These are phyloP conservation scores for Begonia loranthoides DNA, from an alignment of 306 rosid genomes.

Conservation along the genomic window DNA sequence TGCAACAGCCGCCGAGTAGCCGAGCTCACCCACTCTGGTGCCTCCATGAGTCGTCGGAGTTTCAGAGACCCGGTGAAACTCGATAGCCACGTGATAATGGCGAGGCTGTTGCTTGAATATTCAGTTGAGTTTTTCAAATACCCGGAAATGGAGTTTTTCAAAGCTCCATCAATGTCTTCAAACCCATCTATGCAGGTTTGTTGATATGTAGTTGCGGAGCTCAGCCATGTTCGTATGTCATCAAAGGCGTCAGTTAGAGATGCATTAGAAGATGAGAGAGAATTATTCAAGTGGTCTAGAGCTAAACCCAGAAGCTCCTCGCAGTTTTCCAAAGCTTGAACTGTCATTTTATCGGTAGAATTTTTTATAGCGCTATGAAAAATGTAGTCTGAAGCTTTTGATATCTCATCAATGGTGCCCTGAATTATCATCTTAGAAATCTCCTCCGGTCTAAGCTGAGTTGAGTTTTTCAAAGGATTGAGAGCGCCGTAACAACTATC, in stretches of 20 bases:
- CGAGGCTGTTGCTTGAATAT: slow-evolving; percentile 63
- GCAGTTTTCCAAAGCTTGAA: slow-evolving; percentile 35
- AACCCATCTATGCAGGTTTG: slow-evolving; percentile 66
- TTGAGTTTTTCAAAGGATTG: slow-evolving; percentile 17
- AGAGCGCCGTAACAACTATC: slow-evolving; percentile 40
- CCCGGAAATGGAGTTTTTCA: slow-evolving; percentile 6
- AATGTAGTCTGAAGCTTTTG: slow-evolving; percentile 20
- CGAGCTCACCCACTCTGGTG: slow-evolving; percentile 24
- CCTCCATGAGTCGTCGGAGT: slow-evolving; percentile 21
- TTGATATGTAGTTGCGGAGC: slow-evolving; percentile 61
- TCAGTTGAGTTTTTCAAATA: slow-evolving; percentile 50
- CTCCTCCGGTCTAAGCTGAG: slow-evolving; percentile 29
- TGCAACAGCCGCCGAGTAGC: slow-evolving; percentile 18
- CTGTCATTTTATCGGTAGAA: slow-evolving; percentile 8
- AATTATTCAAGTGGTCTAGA: slow-evolving; percentile 36
- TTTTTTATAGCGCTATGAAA: slow-evolving; percentile 16
- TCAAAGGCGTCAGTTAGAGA: slow-evolving; percentile 31
- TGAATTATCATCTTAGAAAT: slow-evolving; percentile 31
- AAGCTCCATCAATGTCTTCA: slow-evolving; percentile 16
- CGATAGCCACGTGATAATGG: slow-evolving; percentile 47
- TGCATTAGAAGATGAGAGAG: slow-evolving; percentile 16
- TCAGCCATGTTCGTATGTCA: slow-evolving; percentile 65
- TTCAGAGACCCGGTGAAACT: slow-evolving; percentile 12
- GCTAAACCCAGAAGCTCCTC: slow-evolving; percentile 43
- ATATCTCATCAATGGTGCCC: slow-evolving; percentile 30